These are phyloP conservation scores for Orychophragmus violaceus DNA, from an alignment of 345 rosid species.

Conservation along the genomic window DNA sequence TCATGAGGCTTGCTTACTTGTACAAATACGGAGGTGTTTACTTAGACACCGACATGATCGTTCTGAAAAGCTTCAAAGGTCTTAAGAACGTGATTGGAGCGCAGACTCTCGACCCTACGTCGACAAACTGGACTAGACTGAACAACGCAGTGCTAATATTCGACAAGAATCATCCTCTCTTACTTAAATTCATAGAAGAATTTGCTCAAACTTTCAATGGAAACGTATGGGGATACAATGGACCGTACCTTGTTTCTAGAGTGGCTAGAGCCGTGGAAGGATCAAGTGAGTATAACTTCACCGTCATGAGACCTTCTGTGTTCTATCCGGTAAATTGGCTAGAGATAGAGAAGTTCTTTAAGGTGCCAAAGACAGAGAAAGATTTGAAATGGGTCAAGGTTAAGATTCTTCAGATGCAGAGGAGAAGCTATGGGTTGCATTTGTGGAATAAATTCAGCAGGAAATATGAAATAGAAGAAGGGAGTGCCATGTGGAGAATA, in stretches of 20 bases:
- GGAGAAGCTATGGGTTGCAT: conserved; percentile 56
- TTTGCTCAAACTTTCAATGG: conserved; percentile 65
- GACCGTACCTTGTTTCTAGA: conserved; percentile 75
- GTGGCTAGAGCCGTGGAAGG: conserved; percentile 40
- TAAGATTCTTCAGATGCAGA: conserved; percentile 45
- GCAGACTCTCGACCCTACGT: conserved; percentile 41
- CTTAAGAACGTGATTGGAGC: conserved; percentile 69
- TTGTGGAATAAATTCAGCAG: conserved; percentile 44
- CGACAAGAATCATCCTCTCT: conserved; percentile 57
- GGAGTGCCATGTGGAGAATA: conserved; percentile 34
- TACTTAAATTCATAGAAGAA: conserved; percentile 59
- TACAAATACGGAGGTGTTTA: conserved; percentile 79
- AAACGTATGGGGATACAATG: conserved; percentile 77
- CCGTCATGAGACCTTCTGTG: conserved; percentile 48
- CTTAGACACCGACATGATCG: conserved; percentile 67
- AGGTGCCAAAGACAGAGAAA: conserved; percentile 33
- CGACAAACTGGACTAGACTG: conserved; percentile 56
- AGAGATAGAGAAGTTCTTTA: conserved; percentile 44
- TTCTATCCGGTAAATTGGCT: conserved; percentile 70
- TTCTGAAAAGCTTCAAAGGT: conserved; percentile 42
- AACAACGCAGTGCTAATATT: conserved; percentile 71
- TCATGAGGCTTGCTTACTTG: conserved; percentile 53
- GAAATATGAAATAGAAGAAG: conserved; percentile 36
- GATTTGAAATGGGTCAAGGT: conserved; percentile 45
- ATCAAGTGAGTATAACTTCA: conserved; percentile 41